These are phyloP conservation scores for Crithidia bombi DNA, from an alignment of 208 protist genomes.

Conservation along the genomic window DNA sequence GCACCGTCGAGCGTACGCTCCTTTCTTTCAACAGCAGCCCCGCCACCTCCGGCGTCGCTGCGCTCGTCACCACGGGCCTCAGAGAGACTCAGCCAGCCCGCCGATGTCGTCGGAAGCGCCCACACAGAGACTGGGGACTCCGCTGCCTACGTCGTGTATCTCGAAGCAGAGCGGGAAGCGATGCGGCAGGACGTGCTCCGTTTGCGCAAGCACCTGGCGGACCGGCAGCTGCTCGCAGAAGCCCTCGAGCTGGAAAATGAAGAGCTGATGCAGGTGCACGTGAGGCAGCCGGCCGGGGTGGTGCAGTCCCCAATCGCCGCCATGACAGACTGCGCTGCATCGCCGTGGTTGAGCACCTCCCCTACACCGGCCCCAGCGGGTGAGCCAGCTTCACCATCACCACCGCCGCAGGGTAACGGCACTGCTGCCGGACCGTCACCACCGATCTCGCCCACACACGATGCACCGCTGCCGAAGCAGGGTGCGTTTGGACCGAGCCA, in stretches of 20 bases:
- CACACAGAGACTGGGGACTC: not conserved
- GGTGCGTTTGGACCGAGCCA: not conserved
- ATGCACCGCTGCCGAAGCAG: not conserved
- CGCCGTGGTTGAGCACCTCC: not conserved
- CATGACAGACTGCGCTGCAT: slow-evolving; percentile 6
- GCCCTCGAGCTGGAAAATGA: slow-evolving; percentile 17
- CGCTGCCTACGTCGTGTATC: slow-evolving; percentile 3
- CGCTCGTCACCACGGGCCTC: not conserved
- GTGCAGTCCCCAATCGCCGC: slow-evolving; percentile 14
- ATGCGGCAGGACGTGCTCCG: slow-evolving; percentile 16
- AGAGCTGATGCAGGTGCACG: slow-evolving; percentile 4
- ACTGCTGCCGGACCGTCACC: slow-evolving; percentile 8
- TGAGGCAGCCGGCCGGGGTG: not conserved
- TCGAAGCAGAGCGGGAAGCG: slow-evolving; percentile 4
- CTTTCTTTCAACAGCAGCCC: not conserved
- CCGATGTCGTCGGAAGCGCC: not conserved
- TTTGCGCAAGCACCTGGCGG: slow-evolving; percentile 20
- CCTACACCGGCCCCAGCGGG: not conserved
- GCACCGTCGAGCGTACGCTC: not conserved
- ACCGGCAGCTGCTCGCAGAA: slow-evolving; percentile 20
- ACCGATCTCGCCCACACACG: slow-evolving; percentile 4
- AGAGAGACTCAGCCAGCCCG: not conserved
- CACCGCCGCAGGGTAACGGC: not conserved
- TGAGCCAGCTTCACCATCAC: not conserved
- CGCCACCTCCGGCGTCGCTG: not conserved